These are phyloP conservation scores for Dothidotthia symphoricarpi DNA, from an alignment of 2,329 filamentous ascomycete species.

Conservation along the genomic window DNA sequence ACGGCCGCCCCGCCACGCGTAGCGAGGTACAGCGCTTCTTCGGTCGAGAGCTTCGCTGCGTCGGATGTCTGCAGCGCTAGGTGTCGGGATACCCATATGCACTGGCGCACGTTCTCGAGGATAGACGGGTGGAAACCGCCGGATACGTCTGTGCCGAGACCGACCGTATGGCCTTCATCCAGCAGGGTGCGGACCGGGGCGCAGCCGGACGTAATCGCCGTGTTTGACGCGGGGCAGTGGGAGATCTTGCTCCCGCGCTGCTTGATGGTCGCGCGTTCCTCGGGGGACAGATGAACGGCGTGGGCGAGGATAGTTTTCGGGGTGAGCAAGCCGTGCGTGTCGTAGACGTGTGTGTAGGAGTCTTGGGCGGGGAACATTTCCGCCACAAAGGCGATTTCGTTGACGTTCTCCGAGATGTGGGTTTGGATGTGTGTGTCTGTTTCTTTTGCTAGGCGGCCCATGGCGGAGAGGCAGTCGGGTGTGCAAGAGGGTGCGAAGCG, in stretches of 20 bases:
- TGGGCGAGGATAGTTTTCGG: constrained; percentile 79
- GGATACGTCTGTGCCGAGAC: constrained; percentile 85
- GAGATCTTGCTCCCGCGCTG: constrained; percentile 63
- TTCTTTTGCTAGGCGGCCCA: constrained; percentile 64
- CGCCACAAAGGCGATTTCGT: constrained; percentile 70
- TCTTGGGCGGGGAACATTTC: constrained; percentile 63
- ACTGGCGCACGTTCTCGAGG: constrained; percentile 79
- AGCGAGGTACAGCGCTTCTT: constrained; percentile 82
- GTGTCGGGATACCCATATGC: constrained; percentile 73
- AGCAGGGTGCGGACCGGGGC: constrained; percentile 74
- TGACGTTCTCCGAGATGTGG: constrained; percentile 80
- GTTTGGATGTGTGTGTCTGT: constrained; percentile 74
- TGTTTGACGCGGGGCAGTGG: constrained; percentile 88
- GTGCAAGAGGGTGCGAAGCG: constrained; percentile 61
- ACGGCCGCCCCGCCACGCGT: constrained; percentile 85
- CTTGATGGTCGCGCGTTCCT: constrained; percentile 66
- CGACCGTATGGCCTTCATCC: constrained; percentile 72
- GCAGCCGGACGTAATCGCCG: constrained; percentile 73
- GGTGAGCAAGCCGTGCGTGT: constrained; percentile 66
- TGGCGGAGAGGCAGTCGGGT: constrained; percentile 54
- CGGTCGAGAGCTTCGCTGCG: constrained; percentile 69
- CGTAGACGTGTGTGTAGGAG: constrained; percentile 78
- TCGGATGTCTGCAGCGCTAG: constrained; percentile 55
- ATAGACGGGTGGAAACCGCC: constrained; percentile 83
- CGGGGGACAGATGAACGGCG: constrained; percentile 69